phyloP scores from a whole-genome alignment of 768 basidiomycete species.

The Pleurotus eryngii region DNA sequence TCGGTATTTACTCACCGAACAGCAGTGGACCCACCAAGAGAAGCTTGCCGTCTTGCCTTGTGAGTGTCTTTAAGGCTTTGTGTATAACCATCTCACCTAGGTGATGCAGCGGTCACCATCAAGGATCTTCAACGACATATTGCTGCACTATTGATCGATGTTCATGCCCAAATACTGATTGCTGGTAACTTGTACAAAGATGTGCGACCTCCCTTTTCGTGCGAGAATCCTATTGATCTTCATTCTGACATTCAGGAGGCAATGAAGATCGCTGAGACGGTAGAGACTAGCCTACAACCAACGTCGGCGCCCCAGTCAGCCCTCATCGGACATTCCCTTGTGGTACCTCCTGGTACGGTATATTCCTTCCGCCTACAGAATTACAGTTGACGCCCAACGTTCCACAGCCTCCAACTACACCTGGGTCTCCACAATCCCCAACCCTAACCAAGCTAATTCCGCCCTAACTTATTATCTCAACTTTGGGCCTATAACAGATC shows the following conservation, averaged over 20 bases:
- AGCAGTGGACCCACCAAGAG: conserved; percentile 76
- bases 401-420: conserved; percentile 64
- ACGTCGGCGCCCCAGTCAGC: conserved; percentile 54
- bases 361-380: not conserved
- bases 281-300: conserved; percentile 62
- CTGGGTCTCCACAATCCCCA: conserved; percentile 66
- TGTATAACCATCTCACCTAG: no score
- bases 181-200: conserved; percentile 84
- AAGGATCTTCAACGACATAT: conserved; percentile 69
- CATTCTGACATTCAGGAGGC: conserved; percentile 57
- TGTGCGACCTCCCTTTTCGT: conserved; percentile 37
- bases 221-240: not conserved
- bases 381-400: not conserved
- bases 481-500: conserved; percentile 66
- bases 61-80: conserved; percentile 32
- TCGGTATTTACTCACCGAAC: conserved; percentile 66
- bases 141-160: conserved; percentile 52
- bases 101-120: conserved; percentile 56
- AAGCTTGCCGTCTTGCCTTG: conserved; percentile 71
- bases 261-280: conserved; percentile 62
- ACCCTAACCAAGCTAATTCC: conserved; percentile 85
- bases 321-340: conserved; percentile 52
- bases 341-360: conserved; percentile 63
- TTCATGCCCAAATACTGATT: conserved; percentile 71
- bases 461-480: conserved; percentile 83